Percentiles rank a stretch among this genome's conserved stretches.
These are phyloP conservation scores for Lyophyllum atratum DNA, from an alignment of 768 basidiomycete genomes.

Conservation along the genomic window DNA sequence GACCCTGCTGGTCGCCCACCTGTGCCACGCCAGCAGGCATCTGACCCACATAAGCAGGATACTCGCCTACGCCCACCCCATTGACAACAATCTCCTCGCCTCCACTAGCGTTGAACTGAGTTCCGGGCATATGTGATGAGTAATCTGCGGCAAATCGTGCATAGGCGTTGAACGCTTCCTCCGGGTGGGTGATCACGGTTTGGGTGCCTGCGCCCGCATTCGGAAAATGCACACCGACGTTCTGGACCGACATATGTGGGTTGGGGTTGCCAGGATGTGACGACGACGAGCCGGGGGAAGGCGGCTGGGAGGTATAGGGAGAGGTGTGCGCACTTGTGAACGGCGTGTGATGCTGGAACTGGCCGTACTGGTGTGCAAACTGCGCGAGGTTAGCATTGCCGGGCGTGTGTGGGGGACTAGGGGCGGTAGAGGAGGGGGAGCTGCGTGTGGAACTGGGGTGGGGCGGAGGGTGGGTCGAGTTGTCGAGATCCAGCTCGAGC, in stretches of 20 bases:
- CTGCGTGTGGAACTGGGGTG: slow-evolving; percentile 29
- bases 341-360: slow-evolving; percentile 25
- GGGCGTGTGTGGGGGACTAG: slow-evolving; percentile 52
- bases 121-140: slow-evolving; percentile 62
- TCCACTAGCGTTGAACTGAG: slow-evolving; percentile 42
- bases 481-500: slow-evolving; percentile 63
- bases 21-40: slow-evolving; percentile 4
- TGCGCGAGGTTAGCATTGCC: slow-evolving; percentile 31
- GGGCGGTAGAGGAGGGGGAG: slow-evolving; percentile 43
- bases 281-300: slow-evolving; percentile 50
- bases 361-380: slow-evolving; percentile 29
- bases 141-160: slow-evolving; percentile 66
- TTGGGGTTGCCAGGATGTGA: slow-evolving; percentile 26
- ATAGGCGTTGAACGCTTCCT: slow-evolving; percentile 70
- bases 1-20: slow-evolving; percentile 6
- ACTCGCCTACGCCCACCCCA: slow-evolving; percentile 2
- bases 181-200: slow-evolving; percentile 36
- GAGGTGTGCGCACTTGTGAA: slow-evolving; percentile 27
- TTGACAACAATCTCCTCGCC: slow-evolving; percentile 33
- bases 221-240: slow-evolving; percentile 15
- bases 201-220: slow-evolving; percentile 8
- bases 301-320: slow-evolving; percentile 41
- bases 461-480: slow-evolving; percentile 28
- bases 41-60: slow-evolving; percentile 7
- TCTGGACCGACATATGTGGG: not conserved